Conservation (phyloP, 2,329 filamentous ascomycete species). For the Pseudocercospora pini-densiflorae region DNA sequence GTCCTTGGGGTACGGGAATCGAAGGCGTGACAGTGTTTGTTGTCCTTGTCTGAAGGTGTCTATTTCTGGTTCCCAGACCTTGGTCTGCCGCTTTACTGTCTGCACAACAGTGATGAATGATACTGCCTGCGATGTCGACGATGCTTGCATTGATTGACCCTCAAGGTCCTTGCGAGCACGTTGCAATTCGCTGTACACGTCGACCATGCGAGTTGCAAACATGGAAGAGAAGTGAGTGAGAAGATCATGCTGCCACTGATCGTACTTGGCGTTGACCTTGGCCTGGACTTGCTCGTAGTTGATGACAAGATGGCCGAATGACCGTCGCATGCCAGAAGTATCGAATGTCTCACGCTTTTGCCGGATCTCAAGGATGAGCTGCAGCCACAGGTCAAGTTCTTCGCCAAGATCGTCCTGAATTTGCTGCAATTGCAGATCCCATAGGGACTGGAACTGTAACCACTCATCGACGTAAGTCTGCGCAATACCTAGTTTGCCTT, state of each 20-base stretch:
- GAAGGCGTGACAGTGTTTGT: slow-evolving; percentile 85
- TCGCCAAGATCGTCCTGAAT: slow-evolving; percentile 92
- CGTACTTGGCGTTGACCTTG: slow-evolving; percentile 98
- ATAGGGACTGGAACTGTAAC: slow-evolving; percentile 97
- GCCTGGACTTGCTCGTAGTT: slow-evolving; percentile 99
- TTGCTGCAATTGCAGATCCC: slow-evolving; percentile 95
- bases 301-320: slow-evolving; percentile 92
- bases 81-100: slow-evolving; percentile 91
- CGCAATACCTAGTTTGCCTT: slow-evolving; percentile 80
- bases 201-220: slow-evolving; percentile 86
- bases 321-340: slow-evolving; percentile 89
- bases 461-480: slow-evolving; percentile 93
- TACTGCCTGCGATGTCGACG: slow-evolving; percentile 94
- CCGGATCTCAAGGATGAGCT: slow-evolving; percentile 94
- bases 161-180: slow-evolving; percentile 90
- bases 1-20: slow-evolving; percentile 90
- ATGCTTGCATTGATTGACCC: slow-evolving; percentile 87
- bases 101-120: slow-evolving; percentile 99
- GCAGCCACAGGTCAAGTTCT: slow-evolving; percentile 89
- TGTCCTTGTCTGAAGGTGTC: slow-evolving; percentile 96
- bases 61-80: slow-evolving; percentile 92
- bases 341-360: slow-evolving; percentile 97
- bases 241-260: slow-evolving; percentile 99
- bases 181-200: slow-evolving; percentile 89
- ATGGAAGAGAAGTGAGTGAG: slow-evolving; percentile 89